Base-by-base conservation (phyloP, 768 basidiomycete species). In the Pholiota conissans region DNA sequence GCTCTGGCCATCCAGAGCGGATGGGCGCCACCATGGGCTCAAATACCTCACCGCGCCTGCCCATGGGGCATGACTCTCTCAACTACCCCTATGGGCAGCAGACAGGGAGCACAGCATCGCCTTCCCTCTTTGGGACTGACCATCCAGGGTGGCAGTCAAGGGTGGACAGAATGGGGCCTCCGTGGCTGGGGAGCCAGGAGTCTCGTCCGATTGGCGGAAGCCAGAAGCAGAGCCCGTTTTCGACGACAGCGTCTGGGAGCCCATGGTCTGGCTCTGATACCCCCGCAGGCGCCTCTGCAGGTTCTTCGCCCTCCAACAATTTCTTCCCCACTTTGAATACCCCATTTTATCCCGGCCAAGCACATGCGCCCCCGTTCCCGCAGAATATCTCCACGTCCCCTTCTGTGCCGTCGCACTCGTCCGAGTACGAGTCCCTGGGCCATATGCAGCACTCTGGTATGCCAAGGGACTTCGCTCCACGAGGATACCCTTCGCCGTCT, bases 291-390 rank as follows among this genome's bases (percentile, higher is more conserved):
- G 29, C 57, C 6, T 53, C 59, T 45, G 29, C 63, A 40, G 61
- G 51, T 55, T 34, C 63, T 14, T 60, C 63, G 11, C 56, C 60
- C 20, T 64, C 69, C 4, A 29, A 62, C 34, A 65, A 69, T 45
- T 79, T 66, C 64, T 80, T 86, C 66, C 79, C 82, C 39, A 86
- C 85, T 14, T 76, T 85, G 35, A 84, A 70, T 60, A 76, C 84
- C 8, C 80, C 85, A 10, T 86, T 84, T 71, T 83, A 76, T 67
- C 85, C 85, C 20, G 61, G 62, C 40, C 67, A 71, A 55, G 34
- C 72, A 6, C 70, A 74, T 51, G 65, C 71, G 22, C 64, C 65
- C 52, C 69, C 70, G 57, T 63, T 69, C 57, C 71, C 73, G 55
- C 56, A 73, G 16, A 63, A 61, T 62, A 22, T 63, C 50, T 49